Evolutionary conservation across 2,329 filamentous ascomycete species (phyloP).

Genomic region (Cryphonectria naterciae): DNA sequence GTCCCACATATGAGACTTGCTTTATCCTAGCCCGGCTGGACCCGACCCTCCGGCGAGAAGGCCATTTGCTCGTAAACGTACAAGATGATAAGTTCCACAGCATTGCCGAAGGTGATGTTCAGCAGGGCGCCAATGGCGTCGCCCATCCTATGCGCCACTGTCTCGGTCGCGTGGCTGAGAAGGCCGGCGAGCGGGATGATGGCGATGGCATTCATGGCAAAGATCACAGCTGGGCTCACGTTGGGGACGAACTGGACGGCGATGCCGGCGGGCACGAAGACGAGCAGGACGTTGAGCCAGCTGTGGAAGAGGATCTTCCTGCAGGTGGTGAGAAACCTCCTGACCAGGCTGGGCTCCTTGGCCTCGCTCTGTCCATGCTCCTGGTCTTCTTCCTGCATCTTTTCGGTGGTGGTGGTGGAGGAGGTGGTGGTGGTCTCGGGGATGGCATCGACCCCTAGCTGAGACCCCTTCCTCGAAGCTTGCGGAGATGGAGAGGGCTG

Average conservation of each 20-base stretch:
- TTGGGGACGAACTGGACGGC: conserved; percentile 48
- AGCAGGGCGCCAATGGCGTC: conserved; percentile 63
- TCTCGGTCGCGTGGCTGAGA: conserved; percentile 63
- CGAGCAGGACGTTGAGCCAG: conserved; percentile 67
- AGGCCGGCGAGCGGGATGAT: conserved; percentile 63
- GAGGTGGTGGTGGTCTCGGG: conserved; percentile 15
- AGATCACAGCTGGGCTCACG: conserved; percentile 48
- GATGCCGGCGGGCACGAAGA: conserved; percentile 74
- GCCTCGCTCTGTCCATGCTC: conserved; percentile 31
- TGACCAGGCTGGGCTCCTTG: conserved; percentile 38
- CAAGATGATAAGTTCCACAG: conserved; percentile 66
- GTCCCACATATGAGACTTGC: conserved; percentile 1
- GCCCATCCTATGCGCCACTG: conserved; percentile 58
- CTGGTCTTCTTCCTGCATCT: conserved; percentile 26
- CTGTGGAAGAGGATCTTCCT: conserved; percentile 69
- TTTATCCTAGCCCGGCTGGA: conserved; percentile 3
- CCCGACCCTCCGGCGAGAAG: background rate
- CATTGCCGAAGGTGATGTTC: conserved; percentile 66
- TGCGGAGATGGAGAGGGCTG: conserved; percentile 52
- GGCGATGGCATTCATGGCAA: conserved; percentile 66
- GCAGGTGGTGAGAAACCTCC: conserved; percentile 52
- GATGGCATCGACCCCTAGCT: conserved; percentile 48
- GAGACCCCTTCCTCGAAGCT: conserved; percentile 59
- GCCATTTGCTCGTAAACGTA: conserved; percentile 4
- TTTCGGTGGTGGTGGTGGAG: conserved; percentile 6